Conservation (phyloP, 345 rosid species). For the Gossypium longicalyx region DNA sequence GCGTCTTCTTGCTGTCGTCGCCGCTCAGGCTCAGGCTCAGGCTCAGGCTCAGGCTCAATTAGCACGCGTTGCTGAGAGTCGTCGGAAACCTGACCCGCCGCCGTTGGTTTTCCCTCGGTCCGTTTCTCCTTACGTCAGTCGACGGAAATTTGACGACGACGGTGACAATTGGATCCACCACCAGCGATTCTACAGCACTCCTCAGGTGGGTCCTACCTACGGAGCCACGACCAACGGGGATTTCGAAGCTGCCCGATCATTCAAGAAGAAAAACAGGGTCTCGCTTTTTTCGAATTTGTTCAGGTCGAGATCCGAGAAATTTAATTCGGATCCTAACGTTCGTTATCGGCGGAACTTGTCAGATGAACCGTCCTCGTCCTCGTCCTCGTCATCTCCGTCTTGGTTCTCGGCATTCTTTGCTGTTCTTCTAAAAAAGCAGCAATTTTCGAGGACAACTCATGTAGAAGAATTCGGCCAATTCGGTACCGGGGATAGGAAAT, state of each 20-base stretch:
- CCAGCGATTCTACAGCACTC: conserved; percentile 9
- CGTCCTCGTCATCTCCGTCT: neutral
- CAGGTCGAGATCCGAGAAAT: neutral
- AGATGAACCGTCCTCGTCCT: neutral
- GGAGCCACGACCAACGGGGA: neutral
- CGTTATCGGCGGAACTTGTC: neutral
- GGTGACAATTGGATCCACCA: neutral
- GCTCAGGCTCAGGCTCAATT: conserved; percentile 20
- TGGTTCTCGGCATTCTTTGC: neutral
- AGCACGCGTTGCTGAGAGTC: neutral
- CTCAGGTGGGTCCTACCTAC: neutral
- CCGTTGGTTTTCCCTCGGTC: conserved; percentile 5
- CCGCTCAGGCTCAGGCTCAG: conserved; percentile 43
- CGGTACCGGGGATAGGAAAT: neutral
- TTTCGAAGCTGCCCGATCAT: neutral
- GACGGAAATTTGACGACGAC: neutral
- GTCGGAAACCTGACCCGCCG: neutral
- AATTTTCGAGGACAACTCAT: neutral
- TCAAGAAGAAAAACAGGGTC: conserved; percentile 3
- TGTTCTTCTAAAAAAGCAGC: neutral
- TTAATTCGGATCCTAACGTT: neutral
- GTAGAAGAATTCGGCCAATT: neutral
- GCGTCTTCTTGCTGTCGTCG: conserved; percentile 53
- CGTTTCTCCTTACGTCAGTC: conserved; percentile 5
- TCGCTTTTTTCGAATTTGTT: conserved; percentile 6